A percentile compares a stretch with the other conserved stretches of the same genome.
phyloP scores from a whole-genome alignment of 192 early-diverging fungal genomes.

The Gonapodya prolifera region DNA sequence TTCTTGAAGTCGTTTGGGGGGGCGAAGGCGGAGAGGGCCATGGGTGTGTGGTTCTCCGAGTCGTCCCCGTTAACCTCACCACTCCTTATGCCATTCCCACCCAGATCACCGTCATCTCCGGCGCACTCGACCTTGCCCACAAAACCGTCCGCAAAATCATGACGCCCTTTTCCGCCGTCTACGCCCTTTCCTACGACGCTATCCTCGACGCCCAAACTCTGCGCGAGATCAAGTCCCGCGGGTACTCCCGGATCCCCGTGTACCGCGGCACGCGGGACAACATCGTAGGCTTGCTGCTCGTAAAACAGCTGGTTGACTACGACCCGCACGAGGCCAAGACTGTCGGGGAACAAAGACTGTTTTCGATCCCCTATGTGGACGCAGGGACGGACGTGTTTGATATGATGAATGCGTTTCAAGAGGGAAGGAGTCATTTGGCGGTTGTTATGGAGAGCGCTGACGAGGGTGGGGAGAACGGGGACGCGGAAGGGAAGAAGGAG shows the following conservation, averaged over 20 bases:
- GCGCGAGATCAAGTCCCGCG: constrained; percentile 43
- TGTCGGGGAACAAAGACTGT: not conserved
- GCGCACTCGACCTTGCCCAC: not conserved
- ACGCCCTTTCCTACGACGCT: not conserved
- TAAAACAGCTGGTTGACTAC: not conserved
- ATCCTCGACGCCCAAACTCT: not conserved
- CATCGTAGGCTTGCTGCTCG: constrained; percentile 64
- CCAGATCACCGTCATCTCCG: constrained; percentile 67
- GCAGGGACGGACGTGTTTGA: not conserved
- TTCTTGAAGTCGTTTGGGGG: too few relatives aligned
- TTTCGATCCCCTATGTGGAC: not conserved
- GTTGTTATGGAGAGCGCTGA: not conserved
- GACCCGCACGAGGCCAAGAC: not conserved
- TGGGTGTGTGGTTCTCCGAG: too few relatives aligned
- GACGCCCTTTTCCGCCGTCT: not conserved
- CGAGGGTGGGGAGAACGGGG: too few relatives aligned
- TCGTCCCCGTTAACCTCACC: too few relatives aligned
- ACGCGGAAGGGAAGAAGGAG: too few relatives aligned
- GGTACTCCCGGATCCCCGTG: constrained; percentile 67
- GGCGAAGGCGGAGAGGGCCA: too few relatives aligned
- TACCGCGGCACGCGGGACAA: constrained; percentile 41
- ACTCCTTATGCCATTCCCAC: too few relatives aligned
- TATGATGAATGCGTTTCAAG: not conserved
- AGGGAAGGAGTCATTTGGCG: not conserved
- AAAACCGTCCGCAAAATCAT: not conserved